These are phyloP conservation scores for Henningerozyma blattae DNA, from an alignment of 805 yeast genomes.

Conservation along the genomic window DNA sequence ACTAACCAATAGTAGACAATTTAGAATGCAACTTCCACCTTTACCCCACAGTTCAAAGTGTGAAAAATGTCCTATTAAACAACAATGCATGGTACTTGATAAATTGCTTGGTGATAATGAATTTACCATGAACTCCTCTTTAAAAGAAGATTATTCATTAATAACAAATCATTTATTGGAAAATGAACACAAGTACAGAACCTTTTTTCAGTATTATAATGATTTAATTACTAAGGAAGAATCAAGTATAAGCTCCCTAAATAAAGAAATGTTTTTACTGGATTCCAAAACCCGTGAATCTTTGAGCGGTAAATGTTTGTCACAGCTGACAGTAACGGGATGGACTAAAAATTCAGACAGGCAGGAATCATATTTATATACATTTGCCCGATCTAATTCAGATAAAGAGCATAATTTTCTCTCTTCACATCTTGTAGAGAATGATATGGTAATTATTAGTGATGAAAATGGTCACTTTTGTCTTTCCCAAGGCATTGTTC, in stretches of 20 bases:
- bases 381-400: conserved; percentile 30
- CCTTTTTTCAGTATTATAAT: conserved; percentile 68
- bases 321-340: conserved; percentile 33
- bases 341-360: conserved; percentile 9
- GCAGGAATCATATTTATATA: conserved; percentile 30
- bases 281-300: conserved; percentile 48
- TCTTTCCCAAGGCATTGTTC: conserved; percentile 50
- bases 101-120: conserved; percentile 41
- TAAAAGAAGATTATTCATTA: conserved; percentile 33
- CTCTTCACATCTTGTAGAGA: conserved; percentile 36
- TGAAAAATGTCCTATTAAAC: conserved; percentile 45
- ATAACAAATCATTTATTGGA: conserved; percentile 38
- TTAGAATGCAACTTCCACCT: conserved; percentile 37
- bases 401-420: conserved; percentile 12
- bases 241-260: conserved; percentile 36
- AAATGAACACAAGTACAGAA: conserved; percentile 28
- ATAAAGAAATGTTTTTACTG: conserved; percentile 48
- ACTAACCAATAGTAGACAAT: conserved; percentile 21
- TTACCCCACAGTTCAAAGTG: conserved; percentile 41
- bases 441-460: conserved; percentile 63
- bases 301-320: conserved; percentile 45
- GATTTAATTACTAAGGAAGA: conserved; percentile 63
- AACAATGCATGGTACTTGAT: conserved; percentile 54
- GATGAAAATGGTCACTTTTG: conserved; percentile 74
- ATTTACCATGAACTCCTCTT: too few species aligned